Conservation (phyloP, 2,329 filamentous ascomycete species). For the Rhynchosporium graminicola region DNA sequence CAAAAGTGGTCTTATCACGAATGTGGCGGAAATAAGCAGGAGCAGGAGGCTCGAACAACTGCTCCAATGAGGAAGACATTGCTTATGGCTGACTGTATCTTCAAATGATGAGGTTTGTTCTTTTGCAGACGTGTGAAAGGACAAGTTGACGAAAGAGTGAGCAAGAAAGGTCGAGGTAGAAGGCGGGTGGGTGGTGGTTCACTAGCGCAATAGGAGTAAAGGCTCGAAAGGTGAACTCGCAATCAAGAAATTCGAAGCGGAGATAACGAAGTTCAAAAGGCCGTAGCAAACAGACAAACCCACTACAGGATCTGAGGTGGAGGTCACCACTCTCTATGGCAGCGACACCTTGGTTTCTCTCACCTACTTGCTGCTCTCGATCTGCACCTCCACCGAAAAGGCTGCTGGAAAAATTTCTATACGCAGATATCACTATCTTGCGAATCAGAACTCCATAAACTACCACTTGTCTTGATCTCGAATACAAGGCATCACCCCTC, state of each 20-base stretch:
- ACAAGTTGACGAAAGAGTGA: background rate
- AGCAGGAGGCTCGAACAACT: background rate
- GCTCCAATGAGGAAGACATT: background rate
- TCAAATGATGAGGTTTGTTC: background rate
- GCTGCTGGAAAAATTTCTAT: background rate
- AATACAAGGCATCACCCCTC: background rate
- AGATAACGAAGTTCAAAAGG: background rate
- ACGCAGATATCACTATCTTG: constrained; percentile 2
- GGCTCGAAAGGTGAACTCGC: constrained; percentile 8
- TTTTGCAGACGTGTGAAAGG: background rate
- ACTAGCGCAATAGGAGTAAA: background rate
- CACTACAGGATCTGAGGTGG: background rate
- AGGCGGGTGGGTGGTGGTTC: background rate
- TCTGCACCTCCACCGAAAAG: background rate
- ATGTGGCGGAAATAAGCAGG: background rate
- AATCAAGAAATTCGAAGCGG: background rate
- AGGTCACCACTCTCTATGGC: background rate
- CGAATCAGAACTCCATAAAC: background rate
- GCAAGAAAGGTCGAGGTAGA: background rate
- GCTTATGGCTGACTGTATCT: too few relatives aligned
- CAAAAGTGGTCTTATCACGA: background rate
- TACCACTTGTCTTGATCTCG: background rate
- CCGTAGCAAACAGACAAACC: background rate
- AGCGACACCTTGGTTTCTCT: background rate
- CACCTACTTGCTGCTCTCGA: background rate